phyloP scores from a whole-genome alignment of 2,329 filamentous ascomycete genomes.

The Pseudocercospora cruenta region DNA sequence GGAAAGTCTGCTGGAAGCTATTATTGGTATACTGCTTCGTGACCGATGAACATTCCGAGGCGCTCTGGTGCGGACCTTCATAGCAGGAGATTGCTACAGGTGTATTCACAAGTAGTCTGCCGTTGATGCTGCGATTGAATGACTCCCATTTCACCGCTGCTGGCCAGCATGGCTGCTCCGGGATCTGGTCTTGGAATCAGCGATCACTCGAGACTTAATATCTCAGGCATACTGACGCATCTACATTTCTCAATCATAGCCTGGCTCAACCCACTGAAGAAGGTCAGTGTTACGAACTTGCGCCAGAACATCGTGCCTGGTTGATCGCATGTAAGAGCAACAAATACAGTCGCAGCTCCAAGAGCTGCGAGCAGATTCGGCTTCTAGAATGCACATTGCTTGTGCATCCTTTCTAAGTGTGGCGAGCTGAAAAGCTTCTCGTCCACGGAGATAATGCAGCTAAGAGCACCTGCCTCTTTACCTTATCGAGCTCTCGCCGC shows the following conservation, averaged over 20 bases:
- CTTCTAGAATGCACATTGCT: neutral
- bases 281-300: neutral
- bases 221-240: slow-evolving; percentile 1
- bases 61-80: slow-evolving; percentile 33
- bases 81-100: slow-evolving; percentile 44
- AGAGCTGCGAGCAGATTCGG: neutral
- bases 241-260: neutral
- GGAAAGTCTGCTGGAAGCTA: slow-evolving; percentile 34
- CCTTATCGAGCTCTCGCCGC: neutral
- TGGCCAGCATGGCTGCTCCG: slow-evolving; percentile 42
- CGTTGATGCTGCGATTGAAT: slow-evolving; percentile 41
- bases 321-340: neutral
- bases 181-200: neutral
- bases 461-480: neutral
- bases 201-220: neutral
- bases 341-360: neutral
- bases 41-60: slow-evolving; percentile 33
- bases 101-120: slow-evolving; percentile 39
- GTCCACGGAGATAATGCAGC: neutral
- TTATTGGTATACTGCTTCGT: slow-evolving; percentile 33
- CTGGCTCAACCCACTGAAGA: neutral
- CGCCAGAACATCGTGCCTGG: neutral
- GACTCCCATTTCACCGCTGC: slow-evolving; percentile 34
- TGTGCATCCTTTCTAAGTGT: neutral
- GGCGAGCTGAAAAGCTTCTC: neutral